Base-by-base conservation (phyloP, 2,329 filamentous ascomycete species). In the Dothideomycetes sp. region DNA sequence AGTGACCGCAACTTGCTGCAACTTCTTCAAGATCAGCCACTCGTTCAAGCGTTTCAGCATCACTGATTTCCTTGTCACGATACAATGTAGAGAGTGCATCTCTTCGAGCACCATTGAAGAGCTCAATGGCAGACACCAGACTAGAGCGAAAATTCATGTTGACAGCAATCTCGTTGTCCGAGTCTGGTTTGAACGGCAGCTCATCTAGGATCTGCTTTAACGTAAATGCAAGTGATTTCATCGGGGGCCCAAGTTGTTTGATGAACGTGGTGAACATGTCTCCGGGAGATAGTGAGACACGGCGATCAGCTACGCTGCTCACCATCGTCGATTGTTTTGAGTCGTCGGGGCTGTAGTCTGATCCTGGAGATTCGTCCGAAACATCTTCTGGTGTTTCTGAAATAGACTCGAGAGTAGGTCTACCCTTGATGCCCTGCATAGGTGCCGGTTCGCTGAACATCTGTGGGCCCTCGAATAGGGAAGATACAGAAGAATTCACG, bases 11-110 rank as follows among this genome's bases (percentile, higher is more conserved):
- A 41, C 88, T 93, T n/a, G 91, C 89, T 31, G 89, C 88, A 9
- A 96, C 88, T 60, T 98, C 91, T 58, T 98, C 91, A 42, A 94
- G 87, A 58, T 96, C 91, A 2, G 89, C 91, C 54, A 93, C 81
- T 7, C 89, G 73, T 45, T 82, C 81, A 38, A 85, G 72, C 0
- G 81, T 79, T 31, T 77, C 73, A 3, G 77, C 68, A 42, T 76
- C 76, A 9, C 75, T 76, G 30, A 87, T 69, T 50, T 87, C 79
- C 44, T 87, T 86, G 37, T 75, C 83, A 46, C 75, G 78, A 59
- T 98, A 96, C 1, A 98, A 70, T 42, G 82, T 73, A 41, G 79
- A 72, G 5, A 98, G 66, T 0, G 91, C 87, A 36, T 81, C 76
- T 41, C 75, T 77, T 48, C 88, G 77, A 8, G 87, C 80, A 40